Evolutionary conservation across 495 filamentous ascomycete genomes (phyloP).

Genomic region (Poronia punctata): DNA sequence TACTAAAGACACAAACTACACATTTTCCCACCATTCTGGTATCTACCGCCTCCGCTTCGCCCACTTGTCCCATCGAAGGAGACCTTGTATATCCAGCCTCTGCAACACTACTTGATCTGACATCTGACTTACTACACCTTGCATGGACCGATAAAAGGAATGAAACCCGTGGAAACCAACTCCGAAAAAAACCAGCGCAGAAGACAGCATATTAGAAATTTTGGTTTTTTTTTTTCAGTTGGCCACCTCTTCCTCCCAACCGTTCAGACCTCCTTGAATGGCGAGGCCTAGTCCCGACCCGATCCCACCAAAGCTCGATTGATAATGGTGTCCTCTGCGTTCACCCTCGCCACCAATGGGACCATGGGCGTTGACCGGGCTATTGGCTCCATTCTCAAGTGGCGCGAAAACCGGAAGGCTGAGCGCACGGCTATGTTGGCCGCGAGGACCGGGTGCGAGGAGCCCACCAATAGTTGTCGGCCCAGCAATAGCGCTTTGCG

Average conservation of each 20-base stretch:
- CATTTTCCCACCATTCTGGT: not conserved
- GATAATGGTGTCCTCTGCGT: conserved; percentile 50
- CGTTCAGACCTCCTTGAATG: conserved; percentile 45
- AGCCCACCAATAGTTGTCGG: conserved; percentile 64
- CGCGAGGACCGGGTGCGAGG: conserved; percentile 64
- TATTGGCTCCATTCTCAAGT: conserved; percentile 44
- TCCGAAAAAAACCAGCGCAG: conserved; percentile 22
- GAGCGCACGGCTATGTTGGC: conserved; percentile 75
- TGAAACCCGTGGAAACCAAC: conserved; percentile 19
- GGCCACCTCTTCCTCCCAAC: conserved; percentile 51
- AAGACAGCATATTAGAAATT: conserved; percentile 25
- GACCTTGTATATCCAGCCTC: not conserved
- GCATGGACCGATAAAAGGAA: conserved; percentile 24
- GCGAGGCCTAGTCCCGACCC: conserved; percentile 43
- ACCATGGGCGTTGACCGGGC: conserved; percentile 37
- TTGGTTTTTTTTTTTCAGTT: conserved; percentile 25
- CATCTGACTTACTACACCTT: conserved; percentile 19
- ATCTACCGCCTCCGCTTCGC: no score
- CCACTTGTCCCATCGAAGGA: no score
- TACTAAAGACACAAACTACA: not conserved
- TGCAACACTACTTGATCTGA: conserved; percentile 6
- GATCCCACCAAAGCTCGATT: conserved; percentile 47
- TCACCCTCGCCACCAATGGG: conserved; percentile 31
- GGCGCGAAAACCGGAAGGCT: conserved; percentile 64
- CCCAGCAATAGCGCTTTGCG: conserved; percentile 46